Evolutionary conservation across 2,329 filamentous ascomycete genomes (phyloP), one percentile per base, ranked within the genome.

Genomic region (Tothia fuscella): DNA sequence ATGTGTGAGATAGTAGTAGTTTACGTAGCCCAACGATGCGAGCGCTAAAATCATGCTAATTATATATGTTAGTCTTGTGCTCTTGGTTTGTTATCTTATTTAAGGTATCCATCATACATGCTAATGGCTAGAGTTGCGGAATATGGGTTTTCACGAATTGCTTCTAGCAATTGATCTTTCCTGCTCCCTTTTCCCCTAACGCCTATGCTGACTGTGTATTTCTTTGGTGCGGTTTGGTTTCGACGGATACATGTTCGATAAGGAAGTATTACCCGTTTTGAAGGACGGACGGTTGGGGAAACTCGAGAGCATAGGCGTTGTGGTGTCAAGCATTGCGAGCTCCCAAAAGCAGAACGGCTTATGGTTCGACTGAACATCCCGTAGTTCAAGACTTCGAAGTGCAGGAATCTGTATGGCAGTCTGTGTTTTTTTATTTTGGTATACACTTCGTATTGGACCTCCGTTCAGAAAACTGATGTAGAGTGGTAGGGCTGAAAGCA

Each of bases 1-100:
- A 52, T 68, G 61, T 43, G 59, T 59, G 17, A 59, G 54, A 36
- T 67, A 66, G 38, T 62, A 58, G 50, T 63, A 69, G 37, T 67
- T 67, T 38, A 63, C 58, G 51, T 64, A 70, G 43, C 62, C 48
- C 30, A 65, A 50, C 28, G 58, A 55, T 38, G 53, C 58, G n/a
- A 58, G 52, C 35, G 63, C 56, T 33, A 56, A 48, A 38, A 64
- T 42, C 30, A 69, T 62, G 40, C 56, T 60, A 46, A n/a, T 17
- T 31, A 13, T 12, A 17, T 24, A 17, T 37, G 30, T 32, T 42
- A 42, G 28, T 14, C 6, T 21, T 14, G 16, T n/a, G 17, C 25
- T 39, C 19, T 13, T 12, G 20, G n/a, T n/a, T n/a, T n/a, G n/a
- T n/a, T n/a, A 7, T 7, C 2, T 26, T 34, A 16, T 5, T 20